Percentiles rank a stretch among this genome's conserved stretches.
These are phyloP conservation scores for Candida dajiaensis DNA, from an alignment of 805 yeast species.

Conservation along the genomic window DNA sequence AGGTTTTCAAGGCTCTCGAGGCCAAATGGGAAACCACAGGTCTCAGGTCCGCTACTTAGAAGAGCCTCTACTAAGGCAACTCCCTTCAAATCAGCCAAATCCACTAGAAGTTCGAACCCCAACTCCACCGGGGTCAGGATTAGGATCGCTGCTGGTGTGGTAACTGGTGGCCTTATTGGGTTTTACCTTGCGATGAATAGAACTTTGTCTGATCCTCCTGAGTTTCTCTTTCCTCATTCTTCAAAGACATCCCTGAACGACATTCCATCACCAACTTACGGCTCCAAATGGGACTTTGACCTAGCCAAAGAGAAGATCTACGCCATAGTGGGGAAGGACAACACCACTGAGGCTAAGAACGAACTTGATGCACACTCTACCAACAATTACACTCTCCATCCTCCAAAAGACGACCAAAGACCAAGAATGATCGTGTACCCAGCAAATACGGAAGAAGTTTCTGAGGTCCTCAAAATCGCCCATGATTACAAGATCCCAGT, in stretches of 20 bases:
- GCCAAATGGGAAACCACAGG: neutral
- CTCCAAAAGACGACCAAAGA: conserved; percentile 39
- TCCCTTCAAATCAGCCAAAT: neutral
- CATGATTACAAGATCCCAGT: conserved; percentile 50
- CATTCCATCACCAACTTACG: conserved; percentile 22
- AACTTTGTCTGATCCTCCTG: conserved; percentile 20
- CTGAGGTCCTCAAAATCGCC: conserved; percentile 45
- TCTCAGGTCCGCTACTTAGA: neutral
- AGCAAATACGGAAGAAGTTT: conserved; percentile 47
- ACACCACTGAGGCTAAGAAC: conserved; percentile 15
- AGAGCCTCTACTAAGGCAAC: neutral
- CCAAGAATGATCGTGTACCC: conserved; percentile 50
- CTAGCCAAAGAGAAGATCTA: conserved; percentile 16
- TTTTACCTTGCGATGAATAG: conserved; percentile 23
- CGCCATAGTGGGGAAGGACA: conserved; percentile 27
- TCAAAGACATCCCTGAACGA: conserved; percentile 19
- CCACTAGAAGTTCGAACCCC: neutral
- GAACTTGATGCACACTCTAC: conserved; percentile 40
- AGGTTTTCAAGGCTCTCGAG: neutral
- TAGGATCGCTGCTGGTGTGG: conserved; percentile 12
- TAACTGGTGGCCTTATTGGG: conserved; percentile 16
- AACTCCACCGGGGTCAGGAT: conserved; percentile 3
- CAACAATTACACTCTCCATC: conserved; percentile 44
- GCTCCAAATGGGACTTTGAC: conserved; percentile 22
- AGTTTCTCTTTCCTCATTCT: conserved; percentile 24